phyloP scores from a whole-genome alignment of 2,329 filamentous ascomycete genomes.

The Orbilia brochopaga region DNA sequence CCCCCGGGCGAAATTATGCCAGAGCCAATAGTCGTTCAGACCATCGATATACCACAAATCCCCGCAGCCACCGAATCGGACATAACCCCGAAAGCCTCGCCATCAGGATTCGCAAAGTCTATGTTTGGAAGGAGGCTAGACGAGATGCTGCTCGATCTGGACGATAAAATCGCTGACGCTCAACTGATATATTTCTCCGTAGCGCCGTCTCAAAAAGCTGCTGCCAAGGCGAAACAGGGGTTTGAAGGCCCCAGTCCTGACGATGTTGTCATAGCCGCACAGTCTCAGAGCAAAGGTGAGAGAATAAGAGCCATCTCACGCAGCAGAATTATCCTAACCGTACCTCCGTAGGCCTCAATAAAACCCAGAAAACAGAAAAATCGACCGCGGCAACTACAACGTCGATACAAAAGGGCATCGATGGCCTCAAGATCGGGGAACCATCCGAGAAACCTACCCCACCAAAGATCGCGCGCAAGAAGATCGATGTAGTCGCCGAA shows the following conservation, averaged over 20 bases:
- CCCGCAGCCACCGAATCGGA: too few relatives aligned
- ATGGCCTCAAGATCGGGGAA: slow-evolving; percentile 59
- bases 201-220: slow-evolving; percentile 58
- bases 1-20: slow-evolving; percentile 1
- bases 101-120: slow-evolving; percentile 59
- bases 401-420: slow-evolving; percentile 65
- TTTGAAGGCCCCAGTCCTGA: slow-evolving; percentile 90
- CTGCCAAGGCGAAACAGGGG: slow-evolving; percentile 63
- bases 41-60: too few relatives aligned
- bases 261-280: slow-evolving; percentile 83
- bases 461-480: slow-evolving; percentile 63
- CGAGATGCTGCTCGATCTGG: slow-evolving; percentile 9
- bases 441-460: slow-evolving; percentile 14
- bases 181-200: slow-evolving; percentile 55
- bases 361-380: slow-evolving; percentile 57
- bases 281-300: slow-evolving; percentile 63
- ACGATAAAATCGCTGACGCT: slow-evolving; percentile 17
- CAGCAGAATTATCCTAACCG: slow-evolving; percentile 4
- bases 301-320: neutral
- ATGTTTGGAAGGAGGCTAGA: slow-evolving; percentile 59
- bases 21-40: too few relatives aligned
- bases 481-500: slow-evolving; percentile 81
- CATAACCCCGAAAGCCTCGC: slow-evolving; percentile 50
- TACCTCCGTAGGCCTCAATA: slow-evolving; percentile 44
- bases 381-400: slow-evolving; percentile 61